Evolutionary conservation across 306 rosid genomes (phyloP).

Genomic region (Sicyos baderoa): DNA sequence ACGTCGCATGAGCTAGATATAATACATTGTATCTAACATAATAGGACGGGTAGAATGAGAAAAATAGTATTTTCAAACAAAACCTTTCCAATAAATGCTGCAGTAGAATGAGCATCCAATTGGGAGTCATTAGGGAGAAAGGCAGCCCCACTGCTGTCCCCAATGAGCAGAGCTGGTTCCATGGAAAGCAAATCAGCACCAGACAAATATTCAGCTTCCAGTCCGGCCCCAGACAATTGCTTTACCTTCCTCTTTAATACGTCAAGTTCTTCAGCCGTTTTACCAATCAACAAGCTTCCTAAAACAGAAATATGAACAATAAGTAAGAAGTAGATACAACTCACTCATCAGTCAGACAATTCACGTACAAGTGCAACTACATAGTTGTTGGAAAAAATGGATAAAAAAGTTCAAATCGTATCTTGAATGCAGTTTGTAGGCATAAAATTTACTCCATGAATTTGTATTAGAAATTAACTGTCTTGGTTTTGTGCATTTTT

Average conservation of each 20-base stretch:
- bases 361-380: neutral
- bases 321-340: neutral
- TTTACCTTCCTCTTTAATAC: constrained; percentile 50
- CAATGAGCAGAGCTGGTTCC: constrained; percentile 71
- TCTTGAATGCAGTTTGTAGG: neutral
- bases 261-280: constrained; percentile 47
- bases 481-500: neutral
- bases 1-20: neutral
- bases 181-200: constrained; percentile 44
- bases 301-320: constrained; percentile 15
- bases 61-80: neutral
- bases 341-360: neutral
- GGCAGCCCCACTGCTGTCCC: constrained; percentile 54
- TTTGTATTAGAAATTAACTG: neutral
- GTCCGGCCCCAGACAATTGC: constrained; percentile 48
- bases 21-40: neutral
- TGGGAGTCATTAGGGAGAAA: constrained; percentile 74
- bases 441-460: neutral
- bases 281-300: constrained; percentile 79
- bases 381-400: neutral
- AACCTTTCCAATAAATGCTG: constrained; percentile 61
- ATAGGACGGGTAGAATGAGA: constrained; percentile 4
- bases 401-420: neutral
- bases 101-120: constrained; percentile 65
- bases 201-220: constrained; percentile 57